Evolutionary conservation across 2,329 filamentous ascomycete genomes (phyloP), one percentile per base, ranked within the genome.

Genomic region (Alternaria viburni): DNA sequence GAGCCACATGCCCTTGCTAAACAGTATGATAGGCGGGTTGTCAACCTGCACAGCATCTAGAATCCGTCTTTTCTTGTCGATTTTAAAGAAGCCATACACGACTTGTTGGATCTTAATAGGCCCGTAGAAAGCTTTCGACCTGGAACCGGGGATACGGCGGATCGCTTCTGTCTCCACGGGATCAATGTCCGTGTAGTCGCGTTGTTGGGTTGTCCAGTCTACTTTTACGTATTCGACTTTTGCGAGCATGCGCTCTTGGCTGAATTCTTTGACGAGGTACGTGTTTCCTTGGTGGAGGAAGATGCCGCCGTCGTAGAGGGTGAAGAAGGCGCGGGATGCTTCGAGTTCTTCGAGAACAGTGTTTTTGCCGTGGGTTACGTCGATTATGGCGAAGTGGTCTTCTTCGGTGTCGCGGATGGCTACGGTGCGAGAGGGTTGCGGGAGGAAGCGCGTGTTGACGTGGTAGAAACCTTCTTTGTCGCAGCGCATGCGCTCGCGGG

Each of bases 11-110:
- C 94, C 96, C 77, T 96, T 96, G 72, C 89, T 92, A 75, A 90
- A 87, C 4, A 93, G 88, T 54, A 96, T 88, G 55, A 98, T 93
- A 0, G 96, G 93, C 4, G 95, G 94, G 70, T 97, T 97, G 77
- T 97, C 93, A 21, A 98, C 93, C 63, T 95, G 88, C 0, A 98
- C 91, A 3, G 95, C 95, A 77, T 99, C 96, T 13, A 98, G 87
- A 61, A 98, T 92, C 2, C 93, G 89, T 2, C 91, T 88, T 69
- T 89, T 90, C 75, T 90, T 91, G 80, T 98, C 94, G n/a, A 97
- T 84, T 77, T 98, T 98, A 86, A 97, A 98, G 83, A 96, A 99
- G 2, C 96, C 96, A 77, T 96, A 98, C 2, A 99, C 93, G 28
- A 92, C 90, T 69, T 95, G 91, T 67, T 91, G 88, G 73, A 98